Evolutionary conservation across 2,329 filamentous ascomycete species (phyloP).

Genomic region (Calonectria hongkongensis): DNA sequence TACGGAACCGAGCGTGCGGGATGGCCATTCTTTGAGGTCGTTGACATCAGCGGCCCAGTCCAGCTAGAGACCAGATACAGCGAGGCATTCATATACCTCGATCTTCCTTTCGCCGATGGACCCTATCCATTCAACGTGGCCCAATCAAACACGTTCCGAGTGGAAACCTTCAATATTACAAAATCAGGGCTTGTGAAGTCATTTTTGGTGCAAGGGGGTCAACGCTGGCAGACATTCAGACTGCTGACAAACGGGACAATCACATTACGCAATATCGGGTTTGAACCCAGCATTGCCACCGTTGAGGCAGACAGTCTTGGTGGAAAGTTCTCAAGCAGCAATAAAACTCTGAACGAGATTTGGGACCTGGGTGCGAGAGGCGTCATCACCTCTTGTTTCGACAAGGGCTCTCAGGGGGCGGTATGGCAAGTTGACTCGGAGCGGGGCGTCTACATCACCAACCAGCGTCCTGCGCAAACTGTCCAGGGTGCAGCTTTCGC

Average conservation of each 20-base stretch:
- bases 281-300: constrained; percentile 17
- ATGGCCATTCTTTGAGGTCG: constrained; percentile 18
- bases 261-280: constrained; percentile 13
- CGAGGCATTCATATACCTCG: constrained; percentile 21
- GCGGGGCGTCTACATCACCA: constrained; percentile 7
- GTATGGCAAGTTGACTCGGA: constrained; percentile 28
- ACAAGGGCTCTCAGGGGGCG: constrained; percentile 15
- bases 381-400: constrained; percentile 6
- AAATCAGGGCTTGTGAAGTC: constrained; percentile 1
- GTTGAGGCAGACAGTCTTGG: background rate
- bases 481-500: constrained; percentile 4
- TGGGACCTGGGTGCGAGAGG: constrained; percentile 26
- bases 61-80: constrained; percentile 29
- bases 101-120: background rate
- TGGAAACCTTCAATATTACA: constrained; percentile 32
- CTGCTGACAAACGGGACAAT: constrained; percentile 13
- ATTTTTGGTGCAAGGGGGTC: constrained; percentile 20
- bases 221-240: constrained; percentile 29
- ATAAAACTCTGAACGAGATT: constrained; percentile 19
- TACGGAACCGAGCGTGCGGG: constrained; percentile 25
- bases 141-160: constrained; percentile 22
- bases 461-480: constrained; percentile 23
- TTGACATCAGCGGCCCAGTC: constrained; percentile 6
- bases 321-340: constrained; percentile 15
- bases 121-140: constrained; percentile 27